Percentiles rank a stretch among this genome's conserved stretches.
These are phyloP conservation scores for Mallotus nudiflorus DNA, from an alignment of 345 rosid species.

Conservation along the genomic window DNA sequence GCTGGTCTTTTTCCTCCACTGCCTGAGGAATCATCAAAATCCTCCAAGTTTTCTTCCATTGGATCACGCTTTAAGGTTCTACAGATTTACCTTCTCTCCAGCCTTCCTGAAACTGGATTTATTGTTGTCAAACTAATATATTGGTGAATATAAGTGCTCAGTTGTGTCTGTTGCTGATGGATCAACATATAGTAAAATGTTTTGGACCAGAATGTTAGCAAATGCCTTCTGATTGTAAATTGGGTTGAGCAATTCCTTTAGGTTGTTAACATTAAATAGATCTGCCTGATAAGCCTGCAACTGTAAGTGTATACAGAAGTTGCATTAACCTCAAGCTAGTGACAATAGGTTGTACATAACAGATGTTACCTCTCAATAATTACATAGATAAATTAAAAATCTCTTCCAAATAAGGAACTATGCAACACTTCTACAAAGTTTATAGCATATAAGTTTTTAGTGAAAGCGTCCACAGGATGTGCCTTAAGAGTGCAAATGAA, in stretches of 20 bases:
- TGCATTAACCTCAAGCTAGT: neutral
- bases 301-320: constrained; percentile 1
- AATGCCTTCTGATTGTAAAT: neutral
- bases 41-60: constrained; percentile 96
- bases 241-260: constrained; percentile 4
- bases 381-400: neutral
- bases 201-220: neutral
- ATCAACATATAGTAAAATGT: neutral
- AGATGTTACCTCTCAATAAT: neutral
- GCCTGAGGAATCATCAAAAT: constrained; percentile 86
- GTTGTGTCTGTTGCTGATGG: neutral
- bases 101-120: constrained; percentile 2
- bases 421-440: neutral
- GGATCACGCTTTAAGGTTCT: constrained; percentile 97
- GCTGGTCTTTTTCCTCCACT: constrained; percentile 82
- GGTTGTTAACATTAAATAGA: neutral
- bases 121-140: neutral
- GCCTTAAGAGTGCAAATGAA: neutral
- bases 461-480: neutral
- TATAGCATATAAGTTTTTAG: neutral
- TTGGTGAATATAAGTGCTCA: constrained; percentile 3
- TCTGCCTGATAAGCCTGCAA: neutral
- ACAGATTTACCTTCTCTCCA: constrained; percentile 7
- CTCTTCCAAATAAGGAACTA: neutral
- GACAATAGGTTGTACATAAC: neutral